These are phyloP conservation scores for Fusarium cicatricum DNA, from an alignment of 2,329 filamentous ascomycete genomes.

Conservation along the genomic window DNA sequence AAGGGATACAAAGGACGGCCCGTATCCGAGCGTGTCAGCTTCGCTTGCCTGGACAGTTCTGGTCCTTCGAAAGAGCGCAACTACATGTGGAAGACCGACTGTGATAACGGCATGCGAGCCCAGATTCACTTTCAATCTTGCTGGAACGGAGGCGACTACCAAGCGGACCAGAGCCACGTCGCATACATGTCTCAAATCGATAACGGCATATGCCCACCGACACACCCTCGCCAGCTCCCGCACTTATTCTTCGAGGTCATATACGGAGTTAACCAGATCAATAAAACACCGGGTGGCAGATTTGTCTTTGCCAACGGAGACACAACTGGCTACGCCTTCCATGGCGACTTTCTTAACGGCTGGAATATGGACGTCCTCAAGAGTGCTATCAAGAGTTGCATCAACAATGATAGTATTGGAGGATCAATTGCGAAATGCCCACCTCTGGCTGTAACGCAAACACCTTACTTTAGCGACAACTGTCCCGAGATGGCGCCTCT, in stretches of 20 bases:
- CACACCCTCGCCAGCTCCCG: conserved; percentile 31
- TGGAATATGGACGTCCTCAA: conserved; percentile 30
- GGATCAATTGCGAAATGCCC: conserved; percentile 27
- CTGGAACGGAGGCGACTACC: conserved; percentile 36
- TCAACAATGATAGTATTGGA: conserved; percentile 30
- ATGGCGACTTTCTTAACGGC: conserved; percentile 36
- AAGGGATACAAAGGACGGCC: conserved; percentile 19
- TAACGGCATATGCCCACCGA: conserved; percentile 36
- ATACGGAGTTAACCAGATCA: conserved; percentile 33
- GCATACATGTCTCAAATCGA: conserved; percentile 38
- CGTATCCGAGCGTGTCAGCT: conserved; percentile 34
- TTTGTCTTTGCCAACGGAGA: conserved; percentile 38
- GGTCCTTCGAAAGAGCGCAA: conserved; percentile 27
- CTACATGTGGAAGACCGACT: conserved; percentile 36
- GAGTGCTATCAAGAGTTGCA: conserved; percentile 29
- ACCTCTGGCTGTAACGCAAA: conserved; percentile 30
- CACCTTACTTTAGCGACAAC: conserved; percentile 29
- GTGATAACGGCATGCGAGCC: conserved; percentile 37
- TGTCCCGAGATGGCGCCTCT: conserved; percentile 33
- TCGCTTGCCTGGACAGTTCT: conserved; percentile 36
- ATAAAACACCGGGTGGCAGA: conserved; percentile 35
- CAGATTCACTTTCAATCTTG: conserved; percentile 38
- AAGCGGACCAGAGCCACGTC: conserved; percentile 34
- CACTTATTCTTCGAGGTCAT: conserved; percentile 38
- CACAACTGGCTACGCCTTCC: conserved; percentile 36